Percentiles rank a stretch among this genome's conserved stretches.
Evolutionary conservation across 2,329 filamentous ascomycete species (phyloP).

Genomic region (Cordyceps fumosorosea): DNA sequence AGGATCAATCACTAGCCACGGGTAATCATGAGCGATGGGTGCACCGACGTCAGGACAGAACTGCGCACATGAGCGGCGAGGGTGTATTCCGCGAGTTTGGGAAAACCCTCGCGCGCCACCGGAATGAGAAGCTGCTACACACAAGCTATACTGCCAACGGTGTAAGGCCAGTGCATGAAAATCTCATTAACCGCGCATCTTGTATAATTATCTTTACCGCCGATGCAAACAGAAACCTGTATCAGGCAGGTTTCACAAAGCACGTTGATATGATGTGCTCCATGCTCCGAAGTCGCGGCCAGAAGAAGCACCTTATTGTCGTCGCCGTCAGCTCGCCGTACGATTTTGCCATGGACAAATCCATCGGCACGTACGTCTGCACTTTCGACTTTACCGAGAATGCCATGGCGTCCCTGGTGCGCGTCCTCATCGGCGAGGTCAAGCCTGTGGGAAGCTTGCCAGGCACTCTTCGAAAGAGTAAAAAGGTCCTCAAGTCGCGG

Average conservation of each 20-base stretch:
- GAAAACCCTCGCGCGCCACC: conserved; percentile 74
- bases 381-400: conserved; percentile 96
- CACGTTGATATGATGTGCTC: conserved; percentile 95
- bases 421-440: conserved; percentile 74
- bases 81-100: conserved; percentile 88
- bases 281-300: conserved; percentile 66
- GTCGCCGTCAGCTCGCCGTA: conserved; percentile 93
- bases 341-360: conserved; percentile 89
- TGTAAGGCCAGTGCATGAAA: conserved; percentile 86
- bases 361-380: conserved; percentile 87
- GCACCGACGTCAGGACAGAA: conserved; percentile 50
- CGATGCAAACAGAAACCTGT: conserved; percentile 88
- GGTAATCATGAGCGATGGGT: conserved; percentile 48
- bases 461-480: conserved; percentile 76
- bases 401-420: conserved; percentile 76
- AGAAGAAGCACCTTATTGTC: conserved; percentile 85
- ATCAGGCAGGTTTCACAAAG: conserved; percentile 91
- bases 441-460: conserved; percentile 53
- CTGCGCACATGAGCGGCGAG: conserved; percentile 80
- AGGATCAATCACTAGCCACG: conserved; percentile 26
- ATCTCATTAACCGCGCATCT: conserved; percentile 79
- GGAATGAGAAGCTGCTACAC: conserved; percentile 81
- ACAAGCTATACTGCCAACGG: conserved; percentile 95
- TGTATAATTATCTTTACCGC: conserved; percentile 88
- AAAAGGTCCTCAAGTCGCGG: conserved; percentile 79